Evolutionary conservation across 73 alveolate genomes (phyloP).

Genomic region (Stentor roeselii): DNA sequence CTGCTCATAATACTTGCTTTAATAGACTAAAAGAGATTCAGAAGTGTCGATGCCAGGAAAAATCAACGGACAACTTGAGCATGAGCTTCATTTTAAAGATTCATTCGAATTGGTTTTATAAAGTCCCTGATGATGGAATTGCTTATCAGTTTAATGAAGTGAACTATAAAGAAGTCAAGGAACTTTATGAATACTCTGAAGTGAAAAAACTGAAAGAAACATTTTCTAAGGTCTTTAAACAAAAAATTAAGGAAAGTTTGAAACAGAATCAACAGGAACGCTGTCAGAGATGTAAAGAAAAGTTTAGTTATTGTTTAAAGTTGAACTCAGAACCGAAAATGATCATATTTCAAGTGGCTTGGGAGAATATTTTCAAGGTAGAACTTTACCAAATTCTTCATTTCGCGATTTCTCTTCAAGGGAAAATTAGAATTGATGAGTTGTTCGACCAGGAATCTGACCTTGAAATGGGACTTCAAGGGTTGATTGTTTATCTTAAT

Average conservation of each 20-base stretch:
- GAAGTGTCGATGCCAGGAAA: not conserved
- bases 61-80: not conserved
- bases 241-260: not conserved
- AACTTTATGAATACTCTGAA: not conserved
- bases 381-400: not conserved
- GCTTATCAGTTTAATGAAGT: too few species aligned
- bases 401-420: not conserved
- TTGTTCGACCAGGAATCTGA: not conserved
- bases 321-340: not conserved
- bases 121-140: too few species aligned
- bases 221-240: not conserved
- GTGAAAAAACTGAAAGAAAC: not conserved
- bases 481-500: not conserved
- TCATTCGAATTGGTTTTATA: not conserved
- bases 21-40: not conserved
- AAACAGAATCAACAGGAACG: not conserved
- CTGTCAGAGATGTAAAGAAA: not conserved
- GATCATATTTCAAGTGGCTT: not conserved
- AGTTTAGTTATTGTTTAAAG: too few species aligned
- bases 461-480: not conserved
- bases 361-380: not conserved
- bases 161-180: not conserved
- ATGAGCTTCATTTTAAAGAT: not conserved
- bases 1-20: not conserved
- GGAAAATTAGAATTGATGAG: not conserved